Evolutionary conservation across 1,284 basidiomycete genomes (phyloP).

Genomic region (Cystobasidium pallidum): DNA sequence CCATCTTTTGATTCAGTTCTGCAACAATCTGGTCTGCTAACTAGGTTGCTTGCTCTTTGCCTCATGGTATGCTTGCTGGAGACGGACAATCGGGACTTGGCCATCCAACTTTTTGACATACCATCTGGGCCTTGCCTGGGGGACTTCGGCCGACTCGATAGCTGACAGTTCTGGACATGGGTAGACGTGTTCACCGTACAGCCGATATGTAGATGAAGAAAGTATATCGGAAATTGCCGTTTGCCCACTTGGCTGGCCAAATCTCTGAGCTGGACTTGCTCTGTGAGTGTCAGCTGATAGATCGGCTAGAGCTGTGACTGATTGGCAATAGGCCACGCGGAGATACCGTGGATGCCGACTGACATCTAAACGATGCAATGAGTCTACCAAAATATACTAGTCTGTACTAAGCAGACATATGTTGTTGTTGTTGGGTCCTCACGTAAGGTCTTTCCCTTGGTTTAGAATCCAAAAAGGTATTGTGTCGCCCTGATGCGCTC

Average conservation of each 20-base stretch:
- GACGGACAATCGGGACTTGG: not conserved
- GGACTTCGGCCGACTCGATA: not conserved
- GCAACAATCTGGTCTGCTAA: not conserved
- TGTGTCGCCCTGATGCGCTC: conserved; percentile 3
- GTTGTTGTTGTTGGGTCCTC: no score
- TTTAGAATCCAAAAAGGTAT: no score
- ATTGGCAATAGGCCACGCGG: conserved; percentile 1
- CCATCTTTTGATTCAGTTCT: not conserved
- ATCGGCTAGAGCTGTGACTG: conserved; percentile 14
- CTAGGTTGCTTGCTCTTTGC: not conserved
- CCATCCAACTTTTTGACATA: not conserved
- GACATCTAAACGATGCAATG: no score
- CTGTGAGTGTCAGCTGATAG: conserved; percentile 6
- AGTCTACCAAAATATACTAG: no score
- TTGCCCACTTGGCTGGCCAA: conserved; percentile 20
- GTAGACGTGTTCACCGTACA: conserved; percentile 20
- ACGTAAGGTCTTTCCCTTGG: no score
- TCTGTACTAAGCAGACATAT: no score
- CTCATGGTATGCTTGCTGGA: not conserved
- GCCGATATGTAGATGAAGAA: not conserved
- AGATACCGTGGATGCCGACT: not conserved
- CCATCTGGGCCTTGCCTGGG: not conserved
- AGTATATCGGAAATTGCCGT: conserved; percentile 19
- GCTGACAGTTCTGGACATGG: conserved; percentile 5
- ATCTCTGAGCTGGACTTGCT: conserved; percentile 2